Evolutionary conservation across 192 early-diverging fungal species (phyloP).

Genomic region (Piromyces sp.): DNA sequence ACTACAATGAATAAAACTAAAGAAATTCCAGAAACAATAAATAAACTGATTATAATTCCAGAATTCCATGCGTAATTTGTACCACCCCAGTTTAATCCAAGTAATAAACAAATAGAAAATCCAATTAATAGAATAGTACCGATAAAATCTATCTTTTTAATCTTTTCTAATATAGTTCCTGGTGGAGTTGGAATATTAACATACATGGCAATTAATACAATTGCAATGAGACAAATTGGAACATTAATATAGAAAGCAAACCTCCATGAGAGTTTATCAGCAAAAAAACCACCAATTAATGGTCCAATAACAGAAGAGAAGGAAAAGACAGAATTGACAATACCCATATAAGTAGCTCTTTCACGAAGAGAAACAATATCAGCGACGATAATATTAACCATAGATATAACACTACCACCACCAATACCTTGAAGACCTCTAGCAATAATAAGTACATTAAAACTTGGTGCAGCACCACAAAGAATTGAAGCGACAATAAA

Average conservation of each 20-base stretch:
- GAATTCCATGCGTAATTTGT: slow-evolving; percentile 31
- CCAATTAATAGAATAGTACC: slow-evolving; percentile 31
- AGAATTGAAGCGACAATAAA: background rate
- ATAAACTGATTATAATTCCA: background rate
- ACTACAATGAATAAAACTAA: background rate
- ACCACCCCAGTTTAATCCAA: slow-evolving; percentile 45
- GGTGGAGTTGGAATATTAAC: slow-evolving; percentile 13
- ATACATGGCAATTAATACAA: slow-evolving; percentile 10
- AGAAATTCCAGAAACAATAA: background rate
- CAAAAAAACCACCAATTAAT: slow-evolving; percentile 68
- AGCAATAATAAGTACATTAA: background rate
- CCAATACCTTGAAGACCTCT: background rate
- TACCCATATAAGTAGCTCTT: background rate
- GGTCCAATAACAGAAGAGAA: slow-evolving; percentile 60
- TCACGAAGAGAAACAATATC: background rate
- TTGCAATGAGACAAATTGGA: slow-evolving; percentile 15
- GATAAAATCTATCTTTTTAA: slow-evolving; percentile 38
- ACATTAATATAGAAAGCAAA: slow-evolving; percentile 12
- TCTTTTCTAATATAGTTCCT: slow-evolving; percentile 24
- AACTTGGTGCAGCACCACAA: background rate
- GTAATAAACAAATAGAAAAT: slow-evolving; percentile 26
- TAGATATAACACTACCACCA: background rate
- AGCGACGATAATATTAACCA: background rate
- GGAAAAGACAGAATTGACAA: slow-evolving; percentile 37
- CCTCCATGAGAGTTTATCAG: slow-evolving; percentile 24